Evolutionary conservation across 208 protist species (phyloP).

Genomic region (Wallacemonas sp.): DNA sequence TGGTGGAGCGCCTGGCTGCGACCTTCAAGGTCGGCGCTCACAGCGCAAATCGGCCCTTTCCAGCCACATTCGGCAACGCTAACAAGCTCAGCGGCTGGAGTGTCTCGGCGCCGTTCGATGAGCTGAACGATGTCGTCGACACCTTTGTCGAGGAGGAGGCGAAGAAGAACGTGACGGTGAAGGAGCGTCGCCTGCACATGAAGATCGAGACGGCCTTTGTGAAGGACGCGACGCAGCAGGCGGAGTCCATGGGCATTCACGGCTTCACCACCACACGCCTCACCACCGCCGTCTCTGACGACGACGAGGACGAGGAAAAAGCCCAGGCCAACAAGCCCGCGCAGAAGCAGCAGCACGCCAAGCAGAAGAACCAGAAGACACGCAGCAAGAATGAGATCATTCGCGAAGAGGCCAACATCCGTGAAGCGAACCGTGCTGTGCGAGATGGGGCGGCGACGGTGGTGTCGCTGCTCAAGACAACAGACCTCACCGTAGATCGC

Average conservation of each 20-base stretch:
- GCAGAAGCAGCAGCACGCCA: slow-evolving; percentile 49
- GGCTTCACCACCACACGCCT: slow-evolving; percentile 69
- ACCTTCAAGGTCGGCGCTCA: slow-evolving; percentile 48
- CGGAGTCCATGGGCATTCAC: slow-evolving; percentile 86
- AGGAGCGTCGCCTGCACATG: slow-evolving; percentile 45
- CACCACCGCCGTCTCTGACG: slow-evolving; percentile 61
- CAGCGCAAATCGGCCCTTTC: slow-evolving; percentile 45
- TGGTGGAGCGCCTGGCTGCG: slow-evolving; percentile 75
- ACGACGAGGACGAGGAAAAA: slow-evolving; percentile 53
- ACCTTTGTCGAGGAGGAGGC: slow-evolving; percentile 50
- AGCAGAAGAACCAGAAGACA: slow-evolving; percentile 72
- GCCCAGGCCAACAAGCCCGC: slow-evolving; percentile 15
- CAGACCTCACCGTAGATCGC: slow-evolving; percentile 38
- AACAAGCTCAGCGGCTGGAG: slow-evolving; percentile 78
- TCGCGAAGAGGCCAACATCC: slow-evolving; percentile 64
- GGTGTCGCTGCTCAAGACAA: slow-evolving; percentile 46
- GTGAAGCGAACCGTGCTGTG: slow-evolving; percentile 50
- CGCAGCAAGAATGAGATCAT: slow-evolving; percentile 82
- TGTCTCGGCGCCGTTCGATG: slow-evolving; percentile 72
- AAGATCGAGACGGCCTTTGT: slow-evolving; percentile 72
- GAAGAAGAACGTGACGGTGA: slow-evolving; percentile 59
- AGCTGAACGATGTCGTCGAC: slow-evolving; percentile 83
- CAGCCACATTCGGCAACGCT: slow-evolving; percentile 60
- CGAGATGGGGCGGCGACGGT: slow-evolving; percentile 48
- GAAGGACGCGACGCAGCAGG: slow-evolving; percentile 70